Percentiles rank a stretch among this genome's conserved stretches.
phyloP scores from a whole-genome alignment of 1,284 basidiomycete genomes.

The Microbotryum intermedium region DNA sequence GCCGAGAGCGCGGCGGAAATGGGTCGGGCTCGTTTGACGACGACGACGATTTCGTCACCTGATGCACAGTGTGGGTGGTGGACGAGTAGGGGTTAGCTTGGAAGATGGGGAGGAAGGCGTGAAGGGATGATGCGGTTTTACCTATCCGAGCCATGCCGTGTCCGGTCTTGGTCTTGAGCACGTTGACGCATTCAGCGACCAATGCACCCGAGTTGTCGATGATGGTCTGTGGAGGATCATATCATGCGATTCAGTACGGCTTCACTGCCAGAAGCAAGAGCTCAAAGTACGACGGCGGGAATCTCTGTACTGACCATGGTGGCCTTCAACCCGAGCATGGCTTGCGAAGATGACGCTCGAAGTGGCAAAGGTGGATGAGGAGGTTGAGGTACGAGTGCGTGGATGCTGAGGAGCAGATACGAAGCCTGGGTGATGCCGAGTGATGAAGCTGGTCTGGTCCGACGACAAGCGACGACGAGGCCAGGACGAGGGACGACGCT shows the following conservation, averaged over 20 bases:
- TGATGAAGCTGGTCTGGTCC: no score
- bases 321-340: conserved; percentile 87
- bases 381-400: no score
- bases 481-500: no score
- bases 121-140: conserved; percentile 33
- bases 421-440: no score
- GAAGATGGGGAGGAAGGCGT: background rate
- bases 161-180: conserved; percentile 85
- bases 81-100: no score
- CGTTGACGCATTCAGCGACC: conserved; percentile 92
- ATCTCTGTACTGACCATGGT: conserved; percentile 58
- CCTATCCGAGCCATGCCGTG: conserved; percentile 58
- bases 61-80: background rate
- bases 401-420: no score
- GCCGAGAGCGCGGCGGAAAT: conserved; percentile 48
- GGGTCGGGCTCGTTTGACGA: conserved; percentile 85
- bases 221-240: conserved; percentile 44
- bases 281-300: conserved; percentile 32
- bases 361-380: no score
- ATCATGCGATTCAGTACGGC: background rate
- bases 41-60: conserved; percentile 96
- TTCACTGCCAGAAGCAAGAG: background rate
- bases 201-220: conserved; percentile 99
- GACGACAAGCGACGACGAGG: no score
- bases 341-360: background rate